phyloP scores from a whole-genome alignment of 73 alveolate species.

The Effrenium voratum region DNA sequence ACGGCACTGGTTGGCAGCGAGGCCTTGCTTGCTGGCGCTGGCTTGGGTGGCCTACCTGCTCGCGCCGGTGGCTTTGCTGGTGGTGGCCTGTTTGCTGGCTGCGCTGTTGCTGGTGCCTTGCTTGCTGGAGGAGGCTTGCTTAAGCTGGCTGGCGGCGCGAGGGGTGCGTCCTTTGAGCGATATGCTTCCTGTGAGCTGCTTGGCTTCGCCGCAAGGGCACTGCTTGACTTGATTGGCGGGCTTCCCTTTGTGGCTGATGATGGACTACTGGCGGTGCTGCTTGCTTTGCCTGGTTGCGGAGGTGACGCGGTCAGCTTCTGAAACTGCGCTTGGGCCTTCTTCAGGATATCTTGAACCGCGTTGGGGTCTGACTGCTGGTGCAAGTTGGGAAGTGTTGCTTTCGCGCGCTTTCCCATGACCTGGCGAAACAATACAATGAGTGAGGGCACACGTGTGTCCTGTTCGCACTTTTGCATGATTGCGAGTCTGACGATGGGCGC shows the following conservation, averaged over 20 bases:
- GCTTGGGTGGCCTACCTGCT: no score
- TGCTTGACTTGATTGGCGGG: not conserved
- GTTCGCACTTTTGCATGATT: no score
- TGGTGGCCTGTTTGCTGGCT: not conserved
- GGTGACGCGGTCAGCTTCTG: no score
- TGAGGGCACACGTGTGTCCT: no score
- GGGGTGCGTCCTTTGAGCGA: not conserved
- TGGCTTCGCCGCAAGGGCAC: not conserved
- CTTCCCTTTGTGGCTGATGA: no score
- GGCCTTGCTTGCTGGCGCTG: no score
- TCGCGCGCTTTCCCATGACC: not conserved
- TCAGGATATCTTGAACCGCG: not conserved
- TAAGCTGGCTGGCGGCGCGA: not conserved
- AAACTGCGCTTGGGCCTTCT: not conserved
- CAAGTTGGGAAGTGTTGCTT: not conserved
- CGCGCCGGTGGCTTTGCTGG: no score
- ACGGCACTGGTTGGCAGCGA: no score
- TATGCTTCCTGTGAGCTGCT: not conserved
- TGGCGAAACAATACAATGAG: no score
- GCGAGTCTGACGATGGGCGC: no score
- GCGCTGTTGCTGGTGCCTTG: not conserved
- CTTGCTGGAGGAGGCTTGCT: not conserved
- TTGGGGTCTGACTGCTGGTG: not conserved
- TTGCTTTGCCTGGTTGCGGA: no score
- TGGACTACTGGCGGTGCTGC: not conserved